Conservation (phyloP, 345 rosid species). For the Toxicodendron radicans region DNA sequence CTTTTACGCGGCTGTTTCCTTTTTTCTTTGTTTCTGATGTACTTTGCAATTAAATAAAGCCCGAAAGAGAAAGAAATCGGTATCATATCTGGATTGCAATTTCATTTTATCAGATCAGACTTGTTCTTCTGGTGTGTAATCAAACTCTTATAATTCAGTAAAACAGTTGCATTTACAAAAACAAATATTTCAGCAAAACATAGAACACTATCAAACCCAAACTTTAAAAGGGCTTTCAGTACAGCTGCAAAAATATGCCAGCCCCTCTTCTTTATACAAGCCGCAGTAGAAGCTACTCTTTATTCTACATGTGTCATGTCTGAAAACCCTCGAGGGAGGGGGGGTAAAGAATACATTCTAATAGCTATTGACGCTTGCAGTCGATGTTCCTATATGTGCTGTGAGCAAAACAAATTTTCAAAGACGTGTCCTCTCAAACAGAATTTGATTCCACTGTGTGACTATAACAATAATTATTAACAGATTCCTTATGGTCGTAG, state of each 20-base stretch:
- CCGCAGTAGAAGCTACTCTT: conserved; percentile 30
- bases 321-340: conserved; percentile 11
- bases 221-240: not conserved
- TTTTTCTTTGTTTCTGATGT: too few species aligned
- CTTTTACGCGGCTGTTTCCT: not conserved
- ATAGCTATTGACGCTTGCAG: conserved; percentile 17
- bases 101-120: conserved; percentile 10
- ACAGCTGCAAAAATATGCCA: conserved; percentile 10
- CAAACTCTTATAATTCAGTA: not conserved
- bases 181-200: not conserved
- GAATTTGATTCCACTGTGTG: conserved; percentile 18
- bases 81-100: not conserved
- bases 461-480: conserved; percentile 28
- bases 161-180: conserved; percentile 17
- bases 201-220: conserved; percentile 6
- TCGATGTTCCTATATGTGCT: conserved; percentile 18
- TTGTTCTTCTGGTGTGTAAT: not conserved
- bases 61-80: not conserved
- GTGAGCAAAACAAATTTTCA: conserved; percentile 12
- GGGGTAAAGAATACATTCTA: conserved; percentile 13
- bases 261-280: conserved; percentile 37
- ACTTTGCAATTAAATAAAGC: not conserved
- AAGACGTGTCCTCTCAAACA: not conserved
- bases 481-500: conserved; percentile 45
- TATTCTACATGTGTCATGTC: conserved; percentile 24